A percentile compares a stretch with the other conserved stretches of the same genome.
These are phyloP conservation scores for Casaregolazyma lundiana DNA, from an alignment of 1,139 yeast genomes.

Conservation along the genomic window DNA sequence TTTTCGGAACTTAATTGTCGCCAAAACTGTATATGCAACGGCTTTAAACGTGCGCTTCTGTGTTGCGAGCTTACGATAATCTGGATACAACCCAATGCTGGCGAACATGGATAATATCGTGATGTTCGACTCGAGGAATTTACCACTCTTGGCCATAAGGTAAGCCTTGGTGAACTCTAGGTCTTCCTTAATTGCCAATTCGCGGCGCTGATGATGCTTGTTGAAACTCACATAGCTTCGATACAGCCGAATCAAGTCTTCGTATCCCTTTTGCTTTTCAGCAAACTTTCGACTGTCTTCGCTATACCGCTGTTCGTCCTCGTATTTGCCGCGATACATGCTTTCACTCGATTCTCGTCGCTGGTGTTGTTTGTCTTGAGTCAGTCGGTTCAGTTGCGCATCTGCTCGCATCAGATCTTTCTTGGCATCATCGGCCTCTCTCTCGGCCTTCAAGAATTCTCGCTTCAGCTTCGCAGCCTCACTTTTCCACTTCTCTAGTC, in stretches of 20 bases:
- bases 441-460: not conserved
- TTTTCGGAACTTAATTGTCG: slow-evolving; percentile 48
- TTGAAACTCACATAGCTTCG: slow-evolving; percentile 7
- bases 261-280: slow-evolving; percentile 1
- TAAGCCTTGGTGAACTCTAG: slow-evolving; percentile 10
- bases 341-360: not conserved
- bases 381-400: slow-evolving; percentile 5
- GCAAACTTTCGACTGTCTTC: not conserved
- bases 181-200: slow-evolving; percentile 10
- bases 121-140: slow-evolving; percentile 7
- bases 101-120: slow-evolving; percentile 39
- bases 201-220: slow-evolving; percentile 10
- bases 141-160: slow-evolving; percentile 12
- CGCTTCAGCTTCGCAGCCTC: not conserved
- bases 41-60: slow-evolving; percentile 25
- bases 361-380: not conserved
- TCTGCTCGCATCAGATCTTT: slow-evolving; percentile 17
- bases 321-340: not conserved
- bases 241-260: slow-evolving; percentile 3
- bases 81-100: slow-evolving; percentile 50
- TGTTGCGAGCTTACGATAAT: slow-evolving; percentile 29
- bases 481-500: slow-evolving; percentile 17
- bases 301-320: not conserved
- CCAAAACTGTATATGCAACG: slow-evolving; percentile 52
- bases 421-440: slow-evolving; percentile 10